Base-by-base conservation (phyloP, 192 early-diverging fungal genomes). In the Globomyces pollinis-pini region DNA sequence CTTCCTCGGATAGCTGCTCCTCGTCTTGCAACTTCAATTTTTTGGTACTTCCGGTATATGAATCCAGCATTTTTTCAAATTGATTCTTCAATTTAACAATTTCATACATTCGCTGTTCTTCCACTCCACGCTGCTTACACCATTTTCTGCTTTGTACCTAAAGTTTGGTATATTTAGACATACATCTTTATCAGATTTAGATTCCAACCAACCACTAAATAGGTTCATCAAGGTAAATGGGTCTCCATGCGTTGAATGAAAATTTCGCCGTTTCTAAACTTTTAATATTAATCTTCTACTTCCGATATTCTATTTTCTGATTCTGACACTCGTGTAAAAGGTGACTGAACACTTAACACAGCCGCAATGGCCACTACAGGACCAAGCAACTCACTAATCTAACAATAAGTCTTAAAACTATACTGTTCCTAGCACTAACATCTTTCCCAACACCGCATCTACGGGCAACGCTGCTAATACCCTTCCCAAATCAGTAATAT, bases 91-190 rank as follows among this genome's bases (percentile, higher is more conserved):
- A 67, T 49, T 85, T 86, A 13, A 83, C 68, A 61, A 86, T 85
- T 66, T 86, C 84, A 59, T 86, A 86, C 30, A 86, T 32, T 24
- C 84, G 72, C 50, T 86, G 84, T 55, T 86, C 84, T 66, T 86
- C 84, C 13, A 85, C 56, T n/a, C 84, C 84, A 64, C 73, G 69
- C 16, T 67, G 63, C 30, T 60, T 68, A 49, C 81, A 86, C 84
- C 84, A 86, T 47, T 50, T n/a, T 26, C 51, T 73, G 45, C 30
- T 33, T 51, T 49, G 18, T 34, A 21, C 11, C 26, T 3, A 59
- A 32, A 2, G 0, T 2, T 58, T 18, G 2, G 18, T 63, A 0
- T 31, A 42, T 12, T 43, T 21, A 12, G 38, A 53, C 42, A 63
- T 69, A 78, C 78, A 41, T 68, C 62, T 39, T 68, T 44, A 15